A percentile compares a stretch with the other conserved stretches of the same genome.
Conservation (phyloP, 192 early-diverging fungal species). For the Lunasporangiospora selenospora region DNA sequence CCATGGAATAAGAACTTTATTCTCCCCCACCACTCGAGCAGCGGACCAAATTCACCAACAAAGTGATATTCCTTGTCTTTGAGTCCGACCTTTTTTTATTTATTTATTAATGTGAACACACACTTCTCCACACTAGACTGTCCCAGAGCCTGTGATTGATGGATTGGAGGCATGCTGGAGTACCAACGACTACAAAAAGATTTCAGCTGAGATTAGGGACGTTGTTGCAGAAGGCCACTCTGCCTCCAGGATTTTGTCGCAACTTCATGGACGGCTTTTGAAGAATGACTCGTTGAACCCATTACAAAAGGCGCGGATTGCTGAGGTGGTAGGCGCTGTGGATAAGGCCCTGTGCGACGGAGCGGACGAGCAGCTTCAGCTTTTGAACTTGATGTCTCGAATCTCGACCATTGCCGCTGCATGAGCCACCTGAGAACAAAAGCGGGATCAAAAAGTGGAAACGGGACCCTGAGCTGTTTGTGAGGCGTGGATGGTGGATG, state of each 20-base stretch:
- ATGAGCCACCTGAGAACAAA: too few species aligned
- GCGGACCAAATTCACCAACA: too few species aligned
- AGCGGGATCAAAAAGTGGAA: conserved; percentile 2
- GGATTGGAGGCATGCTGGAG: conserved; percentile 64
- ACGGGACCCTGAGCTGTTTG: neutral
- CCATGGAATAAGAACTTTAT: neutral
- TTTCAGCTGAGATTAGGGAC: conserved; percentile 60
- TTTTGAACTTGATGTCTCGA: conserved; percentile 71
- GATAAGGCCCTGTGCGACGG: conserved; percentile 86
- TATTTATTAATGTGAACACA: neutral
- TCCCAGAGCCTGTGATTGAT: conserved; percentile 71
- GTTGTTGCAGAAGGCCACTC: conserved; percentile 79
- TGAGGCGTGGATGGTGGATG: neutral
- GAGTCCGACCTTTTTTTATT: neutral
- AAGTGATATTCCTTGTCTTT: too few species aligned
- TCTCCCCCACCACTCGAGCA: too few species aligned
- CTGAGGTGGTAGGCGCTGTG: conserved; percentile 64
- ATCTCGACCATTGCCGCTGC: conserved; percentile 38
- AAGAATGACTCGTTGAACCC: conserved; percentile 65
- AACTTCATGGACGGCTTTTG: conserved; percentile 75
- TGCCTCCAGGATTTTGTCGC: conserved; percentile 72
- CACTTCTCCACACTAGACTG: too few species aligned
- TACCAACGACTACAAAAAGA: conserved; percentile 48
- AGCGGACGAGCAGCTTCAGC: conserved; percentile 89
- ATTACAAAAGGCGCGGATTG: conserved; percentile 77